These are phyloP conservation scores for Wolfiporia cocos DNA, from an alignment of 1,284 basidiomycete genomes.

Conservation along the genomic window DNA sequence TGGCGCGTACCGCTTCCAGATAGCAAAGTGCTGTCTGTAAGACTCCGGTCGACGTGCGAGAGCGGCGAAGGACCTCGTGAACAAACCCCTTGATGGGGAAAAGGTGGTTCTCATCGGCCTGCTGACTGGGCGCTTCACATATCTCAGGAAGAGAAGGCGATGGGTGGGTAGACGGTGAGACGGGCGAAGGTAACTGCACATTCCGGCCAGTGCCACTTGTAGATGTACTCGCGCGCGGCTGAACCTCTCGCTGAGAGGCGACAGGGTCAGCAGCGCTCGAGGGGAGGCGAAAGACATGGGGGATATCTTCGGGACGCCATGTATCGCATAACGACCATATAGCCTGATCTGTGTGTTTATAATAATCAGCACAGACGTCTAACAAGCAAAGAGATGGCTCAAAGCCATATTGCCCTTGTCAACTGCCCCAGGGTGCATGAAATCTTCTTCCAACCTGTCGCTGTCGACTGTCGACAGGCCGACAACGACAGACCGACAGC, in stretches of 20 bases:
- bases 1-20: slow-evolving; percentile 63
- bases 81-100: slow-evolving; percentile 66
- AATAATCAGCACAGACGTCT: background rate
- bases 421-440: too few relatives aligned
- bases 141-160: slow-evolving; percentile 14
- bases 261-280: background rate
- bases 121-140: slow-evolving; percentile 13
- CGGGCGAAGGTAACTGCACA: slow-evolving; percentile 42
- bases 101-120: slow-evolving; percentile 26
- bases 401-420: too few relatives aligned
- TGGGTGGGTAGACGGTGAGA: slow-evolving; percentile 34
- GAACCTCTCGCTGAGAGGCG: slow-evolving; percentile 9
- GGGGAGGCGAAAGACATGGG: slow-evolving; percentile 37
- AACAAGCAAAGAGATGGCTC: too few relatives aligned
- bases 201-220: slow-evolving; percentile 25
- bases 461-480: too few relatives aligned
- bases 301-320: slow-evolving; percentile 70
- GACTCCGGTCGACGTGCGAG: slow-evolving; percentile 67
- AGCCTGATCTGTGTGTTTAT: slow-evolving; percentile 54
- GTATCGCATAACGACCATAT: slow-evolving; percentile 68
- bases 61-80: slow-evolving; percentile 71
- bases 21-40: slow-evolving; percentile 78
- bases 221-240: slow-evolving; percentile 14
- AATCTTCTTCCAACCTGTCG: too few relatives aligned
- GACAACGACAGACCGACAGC: too few relatives aligned